Percentiles rank a stretch among this genome's conserved stretches.
Evolutionary conservation across 2,329 filamentous ascomycete genomes (phyloP).

Genomic region (Escovopsis sp.): DNA sequence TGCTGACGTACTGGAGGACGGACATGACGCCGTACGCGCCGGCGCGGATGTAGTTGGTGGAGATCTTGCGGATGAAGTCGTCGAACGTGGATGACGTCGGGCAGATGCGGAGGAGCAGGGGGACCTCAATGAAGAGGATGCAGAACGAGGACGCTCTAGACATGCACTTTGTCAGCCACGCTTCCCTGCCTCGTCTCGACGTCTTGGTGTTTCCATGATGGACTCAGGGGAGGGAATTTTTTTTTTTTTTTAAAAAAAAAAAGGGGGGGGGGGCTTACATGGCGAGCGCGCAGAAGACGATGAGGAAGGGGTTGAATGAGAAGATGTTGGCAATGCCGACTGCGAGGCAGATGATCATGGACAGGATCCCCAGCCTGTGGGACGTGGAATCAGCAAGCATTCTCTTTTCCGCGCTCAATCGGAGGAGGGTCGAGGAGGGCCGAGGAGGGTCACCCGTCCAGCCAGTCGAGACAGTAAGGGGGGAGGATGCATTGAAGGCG

Average conservation of each 20-base stretch:
- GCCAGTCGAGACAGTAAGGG: too few species aligned
- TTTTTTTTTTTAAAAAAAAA: not conserved
- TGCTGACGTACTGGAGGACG: conserved; percentile 69
- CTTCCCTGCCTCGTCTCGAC: too few species aligned
- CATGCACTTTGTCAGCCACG: too few species aligned
- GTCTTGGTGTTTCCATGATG: too few species aligned
- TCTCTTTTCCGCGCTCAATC: too few species aligned
- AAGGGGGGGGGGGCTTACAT: conserved; percentile 28
- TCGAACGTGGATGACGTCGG: conserved; percentile 88
- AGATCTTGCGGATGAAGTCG: conserved; percentile 74
- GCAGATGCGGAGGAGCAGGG: conserved; percentile 91
- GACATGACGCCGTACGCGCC: conserved; percentile 73
- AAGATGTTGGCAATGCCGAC: conserved; percentile 56
- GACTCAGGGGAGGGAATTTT: not conserved
- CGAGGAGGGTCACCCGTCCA: too few species aligned
- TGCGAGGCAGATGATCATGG: conserved; percentile 57
- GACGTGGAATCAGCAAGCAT: not conserved
- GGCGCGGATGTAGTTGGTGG: conserved; percentile 94
- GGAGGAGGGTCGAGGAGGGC: too few species aligned
- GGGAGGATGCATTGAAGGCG: too few species aligned
- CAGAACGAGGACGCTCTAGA: conserved; percentile 53
- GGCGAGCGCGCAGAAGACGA: conserved; percentile 38
- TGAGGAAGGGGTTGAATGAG: conserved; percentile 31
- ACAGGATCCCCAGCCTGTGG: conserved; percentile 51
- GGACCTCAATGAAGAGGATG: conserved; percentile 79